Evolutionary conservation across 306 rosid genomes (phyloP).

Genomic region (Prunus mongolica): DNA sequence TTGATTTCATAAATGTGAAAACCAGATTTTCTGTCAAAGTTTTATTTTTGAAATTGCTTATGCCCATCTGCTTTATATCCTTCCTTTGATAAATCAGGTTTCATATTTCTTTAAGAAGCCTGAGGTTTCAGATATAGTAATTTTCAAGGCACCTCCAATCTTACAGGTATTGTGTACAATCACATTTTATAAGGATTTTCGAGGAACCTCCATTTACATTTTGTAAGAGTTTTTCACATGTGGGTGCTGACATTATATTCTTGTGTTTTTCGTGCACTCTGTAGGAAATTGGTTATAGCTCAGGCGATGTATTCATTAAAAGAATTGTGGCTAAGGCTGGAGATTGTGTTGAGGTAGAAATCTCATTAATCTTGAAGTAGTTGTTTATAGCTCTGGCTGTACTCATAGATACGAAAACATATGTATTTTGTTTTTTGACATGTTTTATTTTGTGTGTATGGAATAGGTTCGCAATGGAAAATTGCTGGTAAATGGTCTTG

Average conservation of each 20-base stretch:
- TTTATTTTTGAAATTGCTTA: background rate
- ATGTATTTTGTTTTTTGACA: background rate
- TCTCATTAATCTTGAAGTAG: background rate
- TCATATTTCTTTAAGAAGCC: conserved; percentile 84
- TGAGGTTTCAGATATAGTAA: conserved; percentile 85
- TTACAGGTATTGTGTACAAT: conserved; percentile 48
- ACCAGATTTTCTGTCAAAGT: background rate
- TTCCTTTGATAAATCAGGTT: conserved; percentile 48
- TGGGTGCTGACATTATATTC: conserved; percentile 10
- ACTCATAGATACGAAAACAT: background rate
- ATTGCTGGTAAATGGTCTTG: conserved; percentile 65
- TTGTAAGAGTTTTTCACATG: conserved; percentile 1
- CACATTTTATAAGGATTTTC: background rate
- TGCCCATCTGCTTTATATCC: background rate
- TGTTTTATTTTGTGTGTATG: conserved; percentile 4
- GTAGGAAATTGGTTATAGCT: conserved; percentile 62
- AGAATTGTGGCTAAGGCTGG: conserved; percentile 96
- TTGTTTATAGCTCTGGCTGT: background rate
- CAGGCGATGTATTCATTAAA: conserved; percentile 75
- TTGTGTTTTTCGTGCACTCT: conserved; percentile 13
- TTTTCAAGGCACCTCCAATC: conserved; percentile 77
- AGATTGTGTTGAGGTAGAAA: conserved; percentile 70
- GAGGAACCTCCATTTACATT: background rate
- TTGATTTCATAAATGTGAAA: background rate
- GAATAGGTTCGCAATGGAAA: conserved; percentile 74